Conservation (phyloP, 2,329 filamentous ascomycete genomes). For the Cladosporium velox region DNA sequence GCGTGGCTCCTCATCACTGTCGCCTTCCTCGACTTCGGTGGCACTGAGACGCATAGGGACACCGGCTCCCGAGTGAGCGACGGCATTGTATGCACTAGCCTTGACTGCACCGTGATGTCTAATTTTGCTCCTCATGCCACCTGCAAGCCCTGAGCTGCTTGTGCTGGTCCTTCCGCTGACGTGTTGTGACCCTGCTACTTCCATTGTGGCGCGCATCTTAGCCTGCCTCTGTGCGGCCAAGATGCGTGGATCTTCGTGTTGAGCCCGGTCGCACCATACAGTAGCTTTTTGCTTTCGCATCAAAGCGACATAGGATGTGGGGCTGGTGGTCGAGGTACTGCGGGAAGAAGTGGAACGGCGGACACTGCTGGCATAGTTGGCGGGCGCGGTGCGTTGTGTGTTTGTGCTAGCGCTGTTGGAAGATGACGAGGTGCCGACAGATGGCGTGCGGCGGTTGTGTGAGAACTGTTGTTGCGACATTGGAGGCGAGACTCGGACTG, state of each 20-base stretch:
- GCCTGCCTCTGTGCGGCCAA: constrained; percentile 81
- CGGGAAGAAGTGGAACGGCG: constrained; percentile 80
- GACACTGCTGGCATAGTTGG: constrained; percentile 27
- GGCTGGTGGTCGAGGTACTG: constrained; percentile 59
- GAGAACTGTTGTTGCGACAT: constrained; percentile 15
- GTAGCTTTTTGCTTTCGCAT: constrained; percentile 96
- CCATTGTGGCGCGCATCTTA: constrained; percentile 80
- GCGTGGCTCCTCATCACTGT: constrained; percentile 69
- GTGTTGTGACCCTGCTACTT: constrained; percentile 68
- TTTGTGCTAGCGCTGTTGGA: constrained; percentile 56
- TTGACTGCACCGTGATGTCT: constrained; percentile 81
- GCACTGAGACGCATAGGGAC: constrained; percentile 91
- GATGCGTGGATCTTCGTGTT: constrained; percentile 85
- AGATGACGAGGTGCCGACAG: constrained; percentile 70
- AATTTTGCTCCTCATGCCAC: constrained; percentile 77
- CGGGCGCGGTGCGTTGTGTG: constrained; percentile 43
- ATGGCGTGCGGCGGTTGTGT: constrained; percentile 58
- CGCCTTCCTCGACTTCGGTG: constrained; percentile 90
- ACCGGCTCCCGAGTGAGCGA: constrained; percentile 72
- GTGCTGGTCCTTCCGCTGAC: constrained; percentile 32
- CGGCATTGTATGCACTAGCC: constrained; percentile 69
- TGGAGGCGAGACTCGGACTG: constrained; percentile 16
- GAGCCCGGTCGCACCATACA: constrained; percentile 94
- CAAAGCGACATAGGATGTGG: constrained; percentile 88
- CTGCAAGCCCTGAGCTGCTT: constrained; percentile 40